A percentile compares a stretch with the other conserved stretches of the same genome.
Evolutionary conservation across 1,284 basidiomycete species (phyloP).

Genomic region (Ustilago hordei): DNA sequence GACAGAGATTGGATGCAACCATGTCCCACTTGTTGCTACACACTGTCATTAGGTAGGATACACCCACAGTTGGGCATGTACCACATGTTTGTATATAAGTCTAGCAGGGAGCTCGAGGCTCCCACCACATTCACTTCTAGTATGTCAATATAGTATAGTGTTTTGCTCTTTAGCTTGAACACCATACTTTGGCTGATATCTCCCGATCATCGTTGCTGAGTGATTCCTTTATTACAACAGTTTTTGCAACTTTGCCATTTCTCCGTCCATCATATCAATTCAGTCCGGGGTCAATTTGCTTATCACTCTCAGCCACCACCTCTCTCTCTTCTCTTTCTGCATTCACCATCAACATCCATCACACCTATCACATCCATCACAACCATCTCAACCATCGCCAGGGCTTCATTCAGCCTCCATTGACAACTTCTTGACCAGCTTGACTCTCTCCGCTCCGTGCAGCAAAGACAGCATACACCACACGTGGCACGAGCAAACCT

Average conservation of each 20-base stretch:
- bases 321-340: not conserved
- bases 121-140: too few species aligned
- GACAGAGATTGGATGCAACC: too few species aligned
- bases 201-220: too few species aligned
- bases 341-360: not conserved
- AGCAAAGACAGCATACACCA: not conserved
- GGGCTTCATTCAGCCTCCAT: not conserved
- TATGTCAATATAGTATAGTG: too few species aligned
- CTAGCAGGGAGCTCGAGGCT: too few species aligned
- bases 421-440: not conserved
- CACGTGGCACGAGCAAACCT: not conserved
- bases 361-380: not conserved
- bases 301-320: not conserved
- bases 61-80: too few species aligned
- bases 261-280: not conserved
- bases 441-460: not conserved
- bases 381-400: not conserved
- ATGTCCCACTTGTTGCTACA: too few species aligned
- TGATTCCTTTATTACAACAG: not conserved
- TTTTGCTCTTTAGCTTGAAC: too few species aligned
- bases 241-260: not conserved
- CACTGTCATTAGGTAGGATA: too few species aligned
- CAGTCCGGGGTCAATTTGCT: not conserved
- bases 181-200: too few species aligned
- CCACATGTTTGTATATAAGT: too few species aligned